phyloP scores from a whole-genome alignment of 1,139 yeast species.

The Sugiyamaella neomexicana region DNA sequence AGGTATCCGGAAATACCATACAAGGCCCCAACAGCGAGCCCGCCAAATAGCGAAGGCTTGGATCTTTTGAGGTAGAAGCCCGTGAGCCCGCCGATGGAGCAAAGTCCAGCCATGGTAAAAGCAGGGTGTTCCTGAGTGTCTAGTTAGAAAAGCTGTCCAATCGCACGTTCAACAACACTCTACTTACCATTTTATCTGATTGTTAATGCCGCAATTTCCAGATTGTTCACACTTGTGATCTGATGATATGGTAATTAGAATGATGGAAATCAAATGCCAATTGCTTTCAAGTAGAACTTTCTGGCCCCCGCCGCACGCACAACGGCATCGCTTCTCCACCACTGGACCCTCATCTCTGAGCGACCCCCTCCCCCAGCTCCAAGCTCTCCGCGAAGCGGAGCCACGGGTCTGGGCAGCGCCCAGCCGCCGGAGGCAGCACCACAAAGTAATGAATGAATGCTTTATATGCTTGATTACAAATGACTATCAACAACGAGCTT shows the following conservation, averaged over 20 bases:
- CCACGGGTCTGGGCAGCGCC: constrained; percentile 5
- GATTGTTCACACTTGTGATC: no score
- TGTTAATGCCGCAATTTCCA: no score
- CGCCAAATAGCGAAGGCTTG: constrained; percentile 78
- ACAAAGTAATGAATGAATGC: background rate
- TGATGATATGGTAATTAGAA: no score
- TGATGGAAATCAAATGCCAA: no score
- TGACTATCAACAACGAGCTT: constrained; percentile 19
- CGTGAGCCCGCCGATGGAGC: constrained; percentile 70
- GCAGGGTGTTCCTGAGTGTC: constrained; percentile 54
- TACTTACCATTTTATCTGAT: constrained; percentile 3
- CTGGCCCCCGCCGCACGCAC: no score
- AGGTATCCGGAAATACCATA: constrained; percentile 81
- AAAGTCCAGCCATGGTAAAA: constrained; percentile 69
- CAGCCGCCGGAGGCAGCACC: background rate
- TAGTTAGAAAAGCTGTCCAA: constrained; percentile 3
- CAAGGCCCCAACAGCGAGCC: constrained; percentile 63
- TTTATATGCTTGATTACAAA: constrained; percentile 7
- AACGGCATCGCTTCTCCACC: no score
- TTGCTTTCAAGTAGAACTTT: no score
- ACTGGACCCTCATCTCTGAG: no score
- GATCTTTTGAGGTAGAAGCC: constrained; percentile 75
- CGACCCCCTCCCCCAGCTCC: no score
- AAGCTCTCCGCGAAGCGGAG: background rate
- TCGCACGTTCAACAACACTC: background rate